Percentiles rank a stretch among this genome's conserved stretches.
Conservation (phyloP, 371 early-diverging fungal genomes). For the Mucor plumbeus region DNA sequence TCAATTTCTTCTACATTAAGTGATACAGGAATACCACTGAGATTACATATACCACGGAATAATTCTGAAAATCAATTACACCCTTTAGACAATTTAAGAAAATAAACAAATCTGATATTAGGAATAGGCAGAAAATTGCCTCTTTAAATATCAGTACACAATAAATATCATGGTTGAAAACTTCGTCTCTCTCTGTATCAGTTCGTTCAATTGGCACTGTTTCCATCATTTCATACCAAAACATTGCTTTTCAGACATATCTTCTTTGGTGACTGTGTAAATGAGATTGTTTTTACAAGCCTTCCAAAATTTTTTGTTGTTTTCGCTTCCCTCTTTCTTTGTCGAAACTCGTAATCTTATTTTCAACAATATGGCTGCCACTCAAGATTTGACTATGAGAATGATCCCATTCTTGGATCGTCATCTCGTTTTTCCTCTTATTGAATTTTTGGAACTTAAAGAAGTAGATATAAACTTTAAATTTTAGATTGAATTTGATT, state of each 20-base stretch:
- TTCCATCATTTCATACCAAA: too few species aligned
- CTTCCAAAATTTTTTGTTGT: slow-evolving; percentile 22
- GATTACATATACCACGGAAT: not conserved
- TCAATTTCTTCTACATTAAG: not conserved
- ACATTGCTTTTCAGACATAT: not conserved
- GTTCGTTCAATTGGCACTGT: too few species aligned
- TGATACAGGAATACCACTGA: not conserved
- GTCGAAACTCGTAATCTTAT: slow-evolving; percentile 2
- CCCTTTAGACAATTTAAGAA: not conserved
- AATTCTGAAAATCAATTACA: not conserved
- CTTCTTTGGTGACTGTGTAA: not conserved
- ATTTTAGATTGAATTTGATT: not conserved
- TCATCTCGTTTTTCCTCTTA: slow-evolving; percentile 88
- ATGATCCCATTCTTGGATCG: slow-evolving; percentile 92
- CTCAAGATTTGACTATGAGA: slow-evolving; percentile 84
- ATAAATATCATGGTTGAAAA: too few species aligned
- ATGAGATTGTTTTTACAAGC: slow-evolving; percentile 1
- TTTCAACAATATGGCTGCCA: slow-evolving; percentile 57
- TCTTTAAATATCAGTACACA: too few species aligned
- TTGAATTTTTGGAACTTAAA: slow-evolving; percentile 84
- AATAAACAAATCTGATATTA: not conserved
- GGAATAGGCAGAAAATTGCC: too few species aligned
- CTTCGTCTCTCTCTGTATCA: too few species aligned
- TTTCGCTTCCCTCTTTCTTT: slow-evolving; percentile 10
- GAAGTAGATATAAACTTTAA: slow-evolving; percentile 52